Evolutionary conservation across 2,329 filamentous ascomycete species (phyloP), one percentile per base, ranked within the genome.

Genomic region (Clonostachys rosea): DNA sequence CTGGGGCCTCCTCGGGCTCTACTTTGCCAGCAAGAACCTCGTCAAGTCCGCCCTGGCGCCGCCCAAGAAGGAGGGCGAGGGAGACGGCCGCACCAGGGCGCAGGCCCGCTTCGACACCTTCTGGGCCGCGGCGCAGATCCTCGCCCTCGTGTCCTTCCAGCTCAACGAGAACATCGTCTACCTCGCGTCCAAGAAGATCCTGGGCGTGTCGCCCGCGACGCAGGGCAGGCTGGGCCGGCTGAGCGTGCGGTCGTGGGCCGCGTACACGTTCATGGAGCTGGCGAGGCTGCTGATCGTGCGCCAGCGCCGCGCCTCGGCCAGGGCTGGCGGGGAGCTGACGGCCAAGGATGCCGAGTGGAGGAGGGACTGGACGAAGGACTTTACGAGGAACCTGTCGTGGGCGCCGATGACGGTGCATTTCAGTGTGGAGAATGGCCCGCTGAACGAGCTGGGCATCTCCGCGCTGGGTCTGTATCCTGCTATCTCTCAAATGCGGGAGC

Each of bases 401-500:
- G 82, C 87, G 47, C 90, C 91, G 34, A 72, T 95, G 62, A 92
- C 89, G 51, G 60, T 92, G 24, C 90, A 96, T 70, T 96, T 88
- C 86, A 86, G 89, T 58, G 64, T 85, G 39, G 82, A 87, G 50
- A 71, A 79, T 48, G 89, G 87, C 7, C 55, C 64, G 37, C 55
- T 78, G 46, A 63, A 64, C 35, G 73, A 77, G 40, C 51, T 67
- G 30, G 54, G 61, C 4, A 58, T 77, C 16, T 63, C 66, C n/a
- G 33, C 69, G 45, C 54, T 77, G 45, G 75, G 68, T 3, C 60
- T 65, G 42, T 67, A 76, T 17, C 73, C 75, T 3, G 69, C 73
- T 1, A 54, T 64, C 5, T 65, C 73, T 40, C 64, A 69, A 58
- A 71, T 78, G 64, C 57, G 63, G 53, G 68, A 70, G 50, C 42